Conservation (phyloP, 805 yeast species). For the Candida silvatica region DNA sequence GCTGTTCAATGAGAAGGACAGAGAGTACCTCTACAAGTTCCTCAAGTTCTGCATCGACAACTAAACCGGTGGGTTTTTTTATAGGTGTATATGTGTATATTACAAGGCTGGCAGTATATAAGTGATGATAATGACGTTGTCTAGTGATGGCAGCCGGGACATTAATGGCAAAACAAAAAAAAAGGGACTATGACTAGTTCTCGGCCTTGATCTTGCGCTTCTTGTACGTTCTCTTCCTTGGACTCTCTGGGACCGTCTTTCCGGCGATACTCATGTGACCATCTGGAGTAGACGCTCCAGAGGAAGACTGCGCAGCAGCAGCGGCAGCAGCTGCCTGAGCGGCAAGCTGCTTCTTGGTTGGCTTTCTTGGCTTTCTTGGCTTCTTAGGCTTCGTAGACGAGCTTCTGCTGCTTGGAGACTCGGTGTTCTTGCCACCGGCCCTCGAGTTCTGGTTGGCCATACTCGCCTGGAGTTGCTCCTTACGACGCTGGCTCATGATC, state of each 20-base stretch:
- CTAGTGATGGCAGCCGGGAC: too few relatives aligned
- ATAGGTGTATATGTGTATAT: background rate
- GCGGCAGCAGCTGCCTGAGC: conserved; percentile 20
- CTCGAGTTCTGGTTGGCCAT: too few relatives aligned
- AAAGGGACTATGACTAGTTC: background rate
- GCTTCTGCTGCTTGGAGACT: background rate
- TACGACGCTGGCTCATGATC: conserved; percentile 21
- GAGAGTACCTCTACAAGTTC: conserved; percentile 46
- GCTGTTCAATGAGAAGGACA: conserved; percentile 63
- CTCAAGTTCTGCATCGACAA: conserved; percentile 21
- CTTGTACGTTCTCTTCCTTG: conserved; percentile 21
- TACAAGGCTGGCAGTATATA: too few relatives aligned
- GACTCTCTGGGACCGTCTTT: conserved; percentile 22
- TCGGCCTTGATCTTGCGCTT: conserved; percentile 12
- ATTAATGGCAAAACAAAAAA: too few relatives aligned
- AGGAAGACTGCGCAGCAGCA: conserved; percentile 7
- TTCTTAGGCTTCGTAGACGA: conserved; percentile 15
- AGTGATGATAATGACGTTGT: too few relatives aligned
- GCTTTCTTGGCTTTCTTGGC: conserved; percentile 22
- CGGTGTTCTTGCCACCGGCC: conserved; percentile 3
- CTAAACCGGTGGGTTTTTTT: conserved; percentile 1
- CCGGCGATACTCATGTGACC: conserved; percentile 18
- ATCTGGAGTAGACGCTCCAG: conserved; percentile 1
- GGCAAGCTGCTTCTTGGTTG: conserved; percentile 24
- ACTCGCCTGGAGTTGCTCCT: conserved; percentile 23